Percentiles rank a stretch among this genome's conserved stretches.
Evolutionary conservation across 805 yeast genomes (phyloP).

Genomic region (Yamadazyma tumulicola): DNA sequence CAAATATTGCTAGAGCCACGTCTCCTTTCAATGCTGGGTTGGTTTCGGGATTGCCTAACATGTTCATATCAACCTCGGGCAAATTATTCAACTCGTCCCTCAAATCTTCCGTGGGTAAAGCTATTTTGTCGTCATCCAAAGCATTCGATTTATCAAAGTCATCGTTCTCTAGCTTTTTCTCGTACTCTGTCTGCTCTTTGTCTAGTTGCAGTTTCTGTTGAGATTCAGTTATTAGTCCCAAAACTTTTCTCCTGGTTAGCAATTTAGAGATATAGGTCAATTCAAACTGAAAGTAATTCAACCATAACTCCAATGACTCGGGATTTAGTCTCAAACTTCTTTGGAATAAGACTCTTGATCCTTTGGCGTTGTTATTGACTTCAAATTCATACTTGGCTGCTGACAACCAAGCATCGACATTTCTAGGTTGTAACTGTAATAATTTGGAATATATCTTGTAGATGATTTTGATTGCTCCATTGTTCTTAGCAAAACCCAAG

Average conservation of each 20-base stretch:
- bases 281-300: constrained; percentile 84
- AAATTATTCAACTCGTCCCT: constrained; percentile 64
- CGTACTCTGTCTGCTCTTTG: constrained; percentile 39
- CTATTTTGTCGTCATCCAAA: constrained; percentile 37
- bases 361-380: constrained; percentile 79
- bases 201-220: constrained; percentile 55
- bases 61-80: constrained; percentile 84
- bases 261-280: constrained; percentile 80
- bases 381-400: constrained; percentile 95
- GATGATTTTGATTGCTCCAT: constrained; percentile 67
- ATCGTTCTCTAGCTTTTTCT: constrained; percentile 22
- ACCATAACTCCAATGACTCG: constrained; percentile 71
- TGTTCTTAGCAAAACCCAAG: constrained; percentile 61
- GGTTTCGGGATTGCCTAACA: constrained; percentile 81
- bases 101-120: constrained; percentile 52
- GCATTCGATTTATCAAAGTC: constrained; percentile 20
- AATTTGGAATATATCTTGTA: constrained; percentile 75
- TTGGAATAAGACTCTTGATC: constrained; percentile 84
- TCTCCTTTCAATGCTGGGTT: constrained; percentile 65
- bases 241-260: constrained; percentile 74
- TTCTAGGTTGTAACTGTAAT: constrained; percentile 85
- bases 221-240: constrained; percentile 72
- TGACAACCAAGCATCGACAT: constrained; percentile 86
- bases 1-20: constrained; percentile 41
- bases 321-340: constrained; percentile 81